Evolutionary conservation across 2,329 filamentous ascomycete genomes (phyloP).

Genomic region (Ophiostoma piceae): DNA sequence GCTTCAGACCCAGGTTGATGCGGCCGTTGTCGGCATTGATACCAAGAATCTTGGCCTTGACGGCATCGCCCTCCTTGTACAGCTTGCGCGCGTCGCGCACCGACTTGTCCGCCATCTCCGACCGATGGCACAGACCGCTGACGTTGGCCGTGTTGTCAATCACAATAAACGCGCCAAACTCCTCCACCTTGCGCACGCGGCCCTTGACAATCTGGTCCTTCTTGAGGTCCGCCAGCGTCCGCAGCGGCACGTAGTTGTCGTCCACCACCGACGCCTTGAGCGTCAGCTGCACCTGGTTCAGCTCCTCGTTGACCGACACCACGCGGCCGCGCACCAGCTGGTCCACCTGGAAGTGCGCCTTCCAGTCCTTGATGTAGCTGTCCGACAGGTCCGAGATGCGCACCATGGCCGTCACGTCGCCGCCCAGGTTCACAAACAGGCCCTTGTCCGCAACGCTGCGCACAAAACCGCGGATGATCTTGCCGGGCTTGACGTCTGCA

Average conservation of each 20-base stretch:
- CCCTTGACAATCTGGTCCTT: slow-evolving; percentile 79
- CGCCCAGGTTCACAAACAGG: slow-evolving; percentile 77
- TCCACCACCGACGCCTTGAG: slow-evolving; percentile 82
- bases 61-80: slow-evolving; percentile 84
- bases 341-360: slow-evolving; percentile 77
- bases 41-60: slow-evolving; percentile 83
- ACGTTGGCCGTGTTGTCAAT: slow-evolving; percentile 82
- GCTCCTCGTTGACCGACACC: slow-evolving; percentile 60
- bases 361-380: slow-evolving; percentile 91
- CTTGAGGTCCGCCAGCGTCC: slow-evolving; percentile 72
- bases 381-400: slow-evolving; percentile 87
- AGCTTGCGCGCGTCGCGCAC: slow-evolving; percentile 83
- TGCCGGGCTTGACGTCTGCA: slow-evolving; percentile 67
- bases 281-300: slow-evolving; percentile 74
- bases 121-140: slow-evolving; percentile 87
- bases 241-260: slow-evolving; percentile 61
- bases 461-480: slow-evolving; percentile 84
- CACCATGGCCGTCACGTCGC: slow-evolving; percentile 74
- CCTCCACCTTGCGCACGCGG: slow-evolving; percentile 86
- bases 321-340: slow-evolving; percentile 88
- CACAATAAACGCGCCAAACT: slow-evolving; percentile 91
- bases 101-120: slow-evolving; percentile 79
- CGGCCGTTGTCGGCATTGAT: slow-evolving; percentile 69
- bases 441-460: slow-evolving; percentile 87
- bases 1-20: slow-evolving; percentile 87